Base-by-base conservation (phyloP, 2,329 filamentous ascomycete genomes). In the Xylariaceae sp. region DNA sequence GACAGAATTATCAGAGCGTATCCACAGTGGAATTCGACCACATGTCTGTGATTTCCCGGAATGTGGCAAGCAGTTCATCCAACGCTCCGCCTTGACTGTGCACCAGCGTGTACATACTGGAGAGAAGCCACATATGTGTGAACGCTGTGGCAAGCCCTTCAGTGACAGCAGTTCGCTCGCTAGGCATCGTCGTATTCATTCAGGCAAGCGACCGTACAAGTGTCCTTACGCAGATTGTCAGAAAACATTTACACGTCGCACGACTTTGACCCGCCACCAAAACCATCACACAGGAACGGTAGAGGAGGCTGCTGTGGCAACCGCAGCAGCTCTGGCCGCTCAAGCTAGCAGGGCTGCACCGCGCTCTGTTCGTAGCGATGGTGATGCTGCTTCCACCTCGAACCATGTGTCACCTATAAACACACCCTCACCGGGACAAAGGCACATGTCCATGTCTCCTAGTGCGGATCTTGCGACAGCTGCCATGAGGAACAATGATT, bases 41-140 rank as follows among this genome's bases (percentile, higher is more conserved):
- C 93, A 98, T 62, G 85, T 91, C 37, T 98, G 93, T 67, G 90
- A 96, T 56, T 88, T 81, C 44, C 85, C 85, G 31, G 82, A 81
- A 39, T 98, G 93, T 63, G 87, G 87, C 51, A 98, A 97, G 67
- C 87, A 91, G 60, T 98, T 98, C 63, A 98, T 98, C 54, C 93
- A 98, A 65, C 80, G 93, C 42, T 96, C 90, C 19, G 93, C 93
- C 17, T 70, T 98, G 63, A 98, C 93, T 1, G 93, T 98, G 7
- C 93, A 97, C 65, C 84, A 87, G 60, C 86, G 93, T 54, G 90
- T 96, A 16, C 93, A 98, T 65, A 97, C 93, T 2, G 93, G 93
- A 51, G 93, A 97, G 70, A 98, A 98, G 68, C 93, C 93, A 38
- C 93, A 98, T 59, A 91, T 93, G 81, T 98, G 93, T 62, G 93